Conservation (phyloP, 768 basidiomycete species). For the Boletus pseudo-olivaceus region DNA sequence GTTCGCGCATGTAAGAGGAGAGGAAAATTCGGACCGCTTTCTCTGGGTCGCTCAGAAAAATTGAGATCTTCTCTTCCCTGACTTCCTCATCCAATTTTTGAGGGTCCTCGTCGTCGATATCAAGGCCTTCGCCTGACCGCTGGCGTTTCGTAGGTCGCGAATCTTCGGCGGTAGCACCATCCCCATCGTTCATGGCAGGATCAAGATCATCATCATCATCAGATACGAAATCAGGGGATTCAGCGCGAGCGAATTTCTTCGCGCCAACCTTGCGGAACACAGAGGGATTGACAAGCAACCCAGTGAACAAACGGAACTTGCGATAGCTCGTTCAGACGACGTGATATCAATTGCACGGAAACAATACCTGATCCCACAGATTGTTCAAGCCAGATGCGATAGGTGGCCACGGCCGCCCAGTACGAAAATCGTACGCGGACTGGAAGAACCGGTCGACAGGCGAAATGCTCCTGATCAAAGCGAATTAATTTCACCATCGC, state of each 20-base stretch:
- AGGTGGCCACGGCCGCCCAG: conserved; percentile 38
- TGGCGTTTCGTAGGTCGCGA: conserved; percentile 24
- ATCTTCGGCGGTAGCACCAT: not conserved
- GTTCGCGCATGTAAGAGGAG: conserved; percentile 63
- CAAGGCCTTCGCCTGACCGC: conserved; percentile 13
- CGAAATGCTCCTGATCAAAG: conserved; percentile 37
- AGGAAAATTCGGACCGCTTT: conserved; percentile 58
- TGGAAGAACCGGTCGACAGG: conserved; percentile 55
- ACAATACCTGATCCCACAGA: conserved; percentile 64
- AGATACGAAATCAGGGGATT: conserved; percentile 35
- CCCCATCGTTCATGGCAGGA: conserved; percentile 4
- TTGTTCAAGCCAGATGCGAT: conserved; percentile 31
- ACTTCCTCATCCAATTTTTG: conserved; percentile 31
- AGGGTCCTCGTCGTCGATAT: conserved; percentile 29
- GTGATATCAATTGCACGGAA: not conserved
- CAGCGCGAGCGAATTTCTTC: conserved; percentile 30
- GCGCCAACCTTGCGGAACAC: conserved; percentile 28
- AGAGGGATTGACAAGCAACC: conserved; percentile 50
- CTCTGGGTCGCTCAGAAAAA: conserved; percentile 65
- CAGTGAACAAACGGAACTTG: conserved; percentile 61
- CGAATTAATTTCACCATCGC: not conserved
- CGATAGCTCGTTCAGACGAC: conserved; percentile 6
- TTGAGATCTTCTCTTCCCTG: conserved; percentile 42
- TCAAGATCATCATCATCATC: conserved; percentile 26
- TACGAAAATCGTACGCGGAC: conserved; percentile 56